phyloP scores from a whole-genome alignment of 345 rosid genomes.

The Salix koriyanagi region DNA sequence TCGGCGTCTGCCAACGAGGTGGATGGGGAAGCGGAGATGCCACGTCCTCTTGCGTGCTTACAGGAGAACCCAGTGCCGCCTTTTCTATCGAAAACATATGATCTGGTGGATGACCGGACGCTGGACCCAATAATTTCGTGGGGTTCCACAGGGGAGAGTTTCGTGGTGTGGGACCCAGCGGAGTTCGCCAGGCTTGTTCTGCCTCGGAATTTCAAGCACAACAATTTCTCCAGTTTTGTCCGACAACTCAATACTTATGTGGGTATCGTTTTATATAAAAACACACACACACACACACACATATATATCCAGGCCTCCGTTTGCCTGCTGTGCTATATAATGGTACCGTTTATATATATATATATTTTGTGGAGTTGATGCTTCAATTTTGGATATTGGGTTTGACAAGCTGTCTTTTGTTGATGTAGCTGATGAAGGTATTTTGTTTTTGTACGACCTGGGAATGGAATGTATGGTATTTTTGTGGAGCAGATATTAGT shows the following conservation, averaged over 20 bases:
- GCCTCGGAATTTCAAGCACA: constrained; percentile 34
- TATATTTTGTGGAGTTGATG: too few relatives aligned
- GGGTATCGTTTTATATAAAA: constrained; percentile 36
- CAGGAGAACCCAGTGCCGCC: constrained; percentile 57
- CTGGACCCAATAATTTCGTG: constrained; percentile 28
- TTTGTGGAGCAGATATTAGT: too few relatives aligned
- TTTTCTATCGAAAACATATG: constrained; percentile 24
- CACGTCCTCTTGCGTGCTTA: constrained; percentile 49
- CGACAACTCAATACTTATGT: constrained; percentile 36
- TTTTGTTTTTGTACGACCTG: too few relatives aligned
- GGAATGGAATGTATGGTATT: too few relatives aligned
- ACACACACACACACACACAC: background rate
- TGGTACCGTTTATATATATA: background rate
- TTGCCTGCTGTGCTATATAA: constrained; percentile 7
- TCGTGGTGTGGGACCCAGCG: constrained; percentile 29
- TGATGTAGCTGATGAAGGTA: too few relatives aligned
- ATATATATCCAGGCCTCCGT: constrained; percentile 7
- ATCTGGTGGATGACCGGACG: constrained; percentile 20
- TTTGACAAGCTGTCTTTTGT: too few relatives aligned
- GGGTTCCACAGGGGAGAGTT: constrained; percentile 21
- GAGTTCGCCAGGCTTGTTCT: constrained; percentile 26
- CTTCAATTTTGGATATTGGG: too few relatives aligned
- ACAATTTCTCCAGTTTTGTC: constrained; percentile 36
- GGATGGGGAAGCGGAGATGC: background rate
- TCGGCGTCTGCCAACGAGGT: background rate